Percentiles rank a stretch among this genome's conserved stretches.
phyloP scores from a whole-genome alignment of 2,329 filamentous ascomycete species.

The Stagonosporopsis vannaccii region DNA sequence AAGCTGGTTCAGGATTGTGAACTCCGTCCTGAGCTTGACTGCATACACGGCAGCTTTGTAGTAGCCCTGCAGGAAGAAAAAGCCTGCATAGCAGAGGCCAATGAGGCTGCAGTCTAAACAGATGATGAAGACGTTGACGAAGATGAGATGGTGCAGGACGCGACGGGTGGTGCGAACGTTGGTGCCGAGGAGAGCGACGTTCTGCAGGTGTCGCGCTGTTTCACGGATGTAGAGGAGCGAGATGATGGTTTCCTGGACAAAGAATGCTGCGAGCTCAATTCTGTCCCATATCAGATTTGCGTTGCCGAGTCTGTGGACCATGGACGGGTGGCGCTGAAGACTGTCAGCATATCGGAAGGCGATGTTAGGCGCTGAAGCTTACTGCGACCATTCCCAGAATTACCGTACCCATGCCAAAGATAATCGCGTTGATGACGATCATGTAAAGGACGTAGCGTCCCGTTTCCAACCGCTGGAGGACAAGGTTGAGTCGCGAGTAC shows the following conservation, averaged over 20 bases:
- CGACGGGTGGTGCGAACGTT: conserved; percentile 20
- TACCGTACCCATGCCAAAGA: conserved; percentile 61
- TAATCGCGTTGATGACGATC: conserved; percentile 62
- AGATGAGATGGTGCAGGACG: conserved; percentile 45
- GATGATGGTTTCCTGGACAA: conserved; percentile 48
- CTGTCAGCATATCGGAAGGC: conserved; percentile 10
- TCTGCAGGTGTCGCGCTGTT: conserved; percentile 54
- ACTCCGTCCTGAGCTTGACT: conserved; percentile 60
- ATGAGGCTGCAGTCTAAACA: conserved; percentile 50
- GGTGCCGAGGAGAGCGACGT: conserved; percentile 24
- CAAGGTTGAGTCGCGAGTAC: conserved; percentile 67
- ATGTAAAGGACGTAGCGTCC: conserved; percentile 57
- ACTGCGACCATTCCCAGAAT: conserved; percentile 60
- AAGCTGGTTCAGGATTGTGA: conserved; percentile 57
- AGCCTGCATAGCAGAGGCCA: conserved; percentile 47
- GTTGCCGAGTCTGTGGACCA: conserved; percentile 15
- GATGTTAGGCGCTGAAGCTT: conserved; percentile 29
- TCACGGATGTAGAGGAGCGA: conserved; percentile 59
- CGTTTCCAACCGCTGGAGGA: conserved; percentile 50
- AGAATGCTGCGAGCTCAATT: conserved; percentile 51
- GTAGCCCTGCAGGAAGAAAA: conserved; percentile 50
- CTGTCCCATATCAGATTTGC: conserved; percentile 45
- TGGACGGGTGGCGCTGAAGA: conserved; percentile 23
- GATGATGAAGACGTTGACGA: conserved; percentile 51
- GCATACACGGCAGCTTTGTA: conserved; percentile 52